Evolutionary conservation across 1,284 basidiomycete genomes (phyloP), one percentile per base, ranked within the genome.

Genomic region (Vanrija sp.): DNA sequence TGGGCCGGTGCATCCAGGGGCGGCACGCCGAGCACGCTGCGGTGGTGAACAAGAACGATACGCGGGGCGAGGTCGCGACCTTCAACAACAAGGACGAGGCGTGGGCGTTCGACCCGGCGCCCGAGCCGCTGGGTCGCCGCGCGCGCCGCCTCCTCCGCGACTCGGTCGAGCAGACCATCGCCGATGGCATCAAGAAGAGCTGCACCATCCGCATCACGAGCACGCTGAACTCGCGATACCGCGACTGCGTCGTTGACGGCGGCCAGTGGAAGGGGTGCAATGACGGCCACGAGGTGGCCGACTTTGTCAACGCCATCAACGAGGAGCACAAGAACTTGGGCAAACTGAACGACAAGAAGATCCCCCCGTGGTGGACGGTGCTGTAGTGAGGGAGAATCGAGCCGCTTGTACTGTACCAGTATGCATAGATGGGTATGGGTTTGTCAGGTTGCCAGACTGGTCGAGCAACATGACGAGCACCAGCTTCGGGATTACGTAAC

Each of bases 301-400:
- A 92, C 72, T 92, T 93, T 74, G 82, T 89, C 43, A 77, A 80
- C 55, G 86, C 88, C 69, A 91, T 94, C 65, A 83, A 89, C 54
- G 78, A 82, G 28, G 90, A 88, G 69, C 89, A 65, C 57, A 57
- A 68, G 50, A 52, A 62, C 46, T 65, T 75, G 28, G 60, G 64
- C 21, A 43, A 38, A 14, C 34, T 34, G 34, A 34, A 34, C 12
- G 5, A 12, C 1, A 34, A 12, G 9, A 5, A 12, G 2, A 34
- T 34, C 5, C 34, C 34, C 12, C 9, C 34, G 34, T 34, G 34
- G 34, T 34, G 34, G 34, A 34, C 34, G 34, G 9, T 34, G 34
- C 34, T 12, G 34, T 34, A 34, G 10, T 6, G 8, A 12, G 28
- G 28, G 28, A 7, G 28, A 5, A 23, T 23, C 28, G 28, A 29